Percentiles rank a stretch among this genome's conserved stretches.
Evolutionary conservation across 495 filamentous ascomycete species (phyloP).

Genomic region (Astrothelium subdiscretum): DNA sequence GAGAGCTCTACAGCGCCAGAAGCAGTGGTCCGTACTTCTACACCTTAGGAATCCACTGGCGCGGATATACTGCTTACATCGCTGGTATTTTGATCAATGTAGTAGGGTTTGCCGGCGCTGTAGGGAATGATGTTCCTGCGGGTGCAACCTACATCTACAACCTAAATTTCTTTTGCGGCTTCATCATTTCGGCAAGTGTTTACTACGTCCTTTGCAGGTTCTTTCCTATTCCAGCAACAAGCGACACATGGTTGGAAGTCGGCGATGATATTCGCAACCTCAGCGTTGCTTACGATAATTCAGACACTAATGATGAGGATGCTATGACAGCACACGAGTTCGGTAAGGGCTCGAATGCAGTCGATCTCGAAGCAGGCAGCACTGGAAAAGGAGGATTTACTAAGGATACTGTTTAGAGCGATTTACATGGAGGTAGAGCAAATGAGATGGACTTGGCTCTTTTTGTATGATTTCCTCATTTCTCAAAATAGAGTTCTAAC

Average conservation of each 20-base stretch:
- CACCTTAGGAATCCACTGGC: conserved; percentile 65
- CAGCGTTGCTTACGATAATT: not conserved
- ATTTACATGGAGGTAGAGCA: not conserved
- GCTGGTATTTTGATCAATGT: conserved; percentile 84
- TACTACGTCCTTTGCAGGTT: conserved; percentile 61
- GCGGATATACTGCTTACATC: conserved; percentile 74
- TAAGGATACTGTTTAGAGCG: not conserved
- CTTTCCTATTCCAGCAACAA: conserved; percentile 63
- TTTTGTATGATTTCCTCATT: too few relatives aligned
- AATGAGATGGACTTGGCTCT: too few relatives aligned
- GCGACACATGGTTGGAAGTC: conserved; percentile 71
- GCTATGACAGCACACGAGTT: not conserved
- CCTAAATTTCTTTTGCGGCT: conserved; percentile 80
- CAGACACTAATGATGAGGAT: not conserved
- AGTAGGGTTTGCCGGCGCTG: conserved; percentile 78
- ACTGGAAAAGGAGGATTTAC: not conserved
- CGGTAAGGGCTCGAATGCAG: not conserved
- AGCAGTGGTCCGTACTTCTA: conserved; percentile 60
- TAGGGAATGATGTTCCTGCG: conserved; percentile 58
- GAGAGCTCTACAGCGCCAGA: conserved; percentile 65
- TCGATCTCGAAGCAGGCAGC: not conserved
- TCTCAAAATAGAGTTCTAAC: too few relatives aligned
- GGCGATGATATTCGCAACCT: conserved; percentile 40
- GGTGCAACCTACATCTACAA: conserved; percentile 83
- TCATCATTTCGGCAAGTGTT: conserved; percentile 53